Evolutionary conservation across 2,329 filamentous ascomycete species (phyloP).

Genomic region (Verticillium isaacii): DNA sequence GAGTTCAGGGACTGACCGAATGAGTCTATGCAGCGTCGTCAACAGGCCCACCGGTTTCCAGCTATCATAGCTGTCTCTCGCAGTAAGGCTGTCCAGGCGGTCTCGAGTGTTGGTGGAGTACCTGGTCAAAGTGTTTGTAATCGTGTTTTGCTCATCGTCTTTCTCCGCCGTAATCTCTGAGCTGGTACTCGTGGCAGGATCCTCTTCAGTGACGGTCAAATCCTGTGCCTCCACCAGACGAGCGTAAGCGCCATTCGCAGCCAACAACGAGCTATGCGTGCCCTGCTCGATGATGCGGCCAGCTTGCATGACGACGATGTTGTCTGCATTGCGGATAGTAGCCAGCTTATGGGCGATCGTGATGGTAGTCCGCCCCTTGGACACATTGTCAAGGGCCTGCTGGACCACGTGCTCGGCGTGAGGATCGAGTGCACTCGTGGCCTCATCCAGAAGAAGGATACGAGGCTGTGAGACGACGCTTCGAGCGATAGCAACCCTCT

Average conservation of each 20-base stretch:
- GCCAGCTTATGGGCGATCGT: conserved; percentile 8
- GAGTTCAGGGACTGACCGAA: too few species aligned
- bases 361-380: conserved; percentile 54
- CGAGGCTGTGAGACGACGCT: conserved; percentile 30
- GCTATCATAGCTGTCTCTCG: too few species aligned
- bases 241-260: conserved; percentile 12
- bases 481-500: conserved; percentile 54
- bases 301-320: conserved; percentile 21
- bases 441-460: conserved; percentile 62
- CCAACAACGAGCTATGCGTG: conserved; percentile 12
- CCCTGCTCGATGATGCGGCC: conserved; percentile 21
- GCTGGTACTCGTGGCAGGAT: too few species aligned
- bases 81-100: too few species aligned
- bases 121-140: too few species aligned
- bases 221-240: conserved; percentile 16
- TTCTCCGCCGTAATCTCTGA: too few species aligned
- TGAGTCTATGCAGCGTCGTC: too few species aligned
- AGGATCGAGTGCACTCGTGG: conserved; percentile 48
- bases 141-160: too few species aligned
- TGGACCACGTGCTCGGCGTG: conserved; percentile 43
- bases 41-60: too few species aligned
- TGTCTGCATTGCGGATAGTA: conserved; percentile 20
- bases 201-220: conserved; percentile 3
- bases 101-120: too few species aligned
- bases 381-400: conserved; percentile 43